Percentiles rank a stretch among this genome's conserved stretches.
Conservation (phyloP, 495 filamentous ascomycete genomes). For the Aspergillus diversus region DNA sequence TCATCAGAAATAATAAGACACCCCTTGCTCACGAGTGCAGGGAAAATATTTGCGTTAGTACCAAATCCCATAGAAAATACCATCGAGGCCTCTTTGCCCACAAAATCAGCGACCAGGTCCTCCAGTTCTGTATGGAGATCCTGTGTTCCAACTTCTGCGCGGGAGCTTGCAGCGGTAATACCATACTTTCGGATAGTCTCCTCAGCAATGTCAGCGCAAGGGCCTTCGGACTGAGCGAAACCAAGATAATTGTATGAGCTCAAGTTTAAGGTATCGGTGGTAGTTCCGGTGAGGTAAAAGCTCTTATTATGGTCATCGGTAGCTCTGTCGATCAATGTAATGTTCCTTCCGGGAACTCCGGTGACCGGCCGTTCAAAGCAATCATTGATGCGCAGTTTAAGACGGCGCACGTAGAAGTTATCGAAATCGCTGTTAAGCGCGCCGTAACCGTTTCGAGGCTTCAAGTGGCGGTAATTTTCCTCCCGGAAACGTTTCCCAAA, state of each 20-base stretch:
- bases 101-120: constrained; percentile 83
- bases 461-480: constrained; percentile 80
- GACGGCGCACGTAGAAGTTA: constrained; percentile 91
- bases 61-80: constrained; percentile 99
- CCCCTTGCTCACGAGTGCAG: constrained; percentile 87
- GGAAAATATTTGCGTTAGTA: constrained; percentile 90
- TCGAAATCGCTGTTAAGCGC: constrained; percentile 99
- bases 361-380: constrained; percentile 91
- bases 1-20: constrained; percentile 95
- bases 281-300: constrained; percentile 85
- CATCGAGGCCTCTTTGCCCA: constrained; percentile 92
- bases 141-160: constrained; percentile 81
- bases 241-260: constrained; percentile 99
- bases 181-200: constrained; percentile 82
- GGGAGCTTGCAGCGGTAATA: constrained; percentile 76
- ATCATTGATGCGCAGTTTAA: constrained; percentile 95
- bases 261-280: constrained; percentile 96
- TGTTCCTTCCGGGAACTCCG: constrained; percentile 91
- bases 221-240: constrained; percentile 96
- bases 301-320: constrained; percentile 87
- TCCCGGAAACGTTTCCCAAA: constrained; percentile 94
- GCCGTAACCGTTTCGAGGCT: constrained; percentile 84
- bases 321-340: constrained; percentile 85
- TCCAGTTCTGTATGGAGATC: constrained; percentile 90
- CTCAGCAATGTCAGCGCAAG: constrained; percentile 93